Evolutionary conservation across 1,284 basidiomycete species (phyloP), one percentile per base, ranked within the genome.

Genomic region (Phellopilus nigrolimitatus): DNA sequence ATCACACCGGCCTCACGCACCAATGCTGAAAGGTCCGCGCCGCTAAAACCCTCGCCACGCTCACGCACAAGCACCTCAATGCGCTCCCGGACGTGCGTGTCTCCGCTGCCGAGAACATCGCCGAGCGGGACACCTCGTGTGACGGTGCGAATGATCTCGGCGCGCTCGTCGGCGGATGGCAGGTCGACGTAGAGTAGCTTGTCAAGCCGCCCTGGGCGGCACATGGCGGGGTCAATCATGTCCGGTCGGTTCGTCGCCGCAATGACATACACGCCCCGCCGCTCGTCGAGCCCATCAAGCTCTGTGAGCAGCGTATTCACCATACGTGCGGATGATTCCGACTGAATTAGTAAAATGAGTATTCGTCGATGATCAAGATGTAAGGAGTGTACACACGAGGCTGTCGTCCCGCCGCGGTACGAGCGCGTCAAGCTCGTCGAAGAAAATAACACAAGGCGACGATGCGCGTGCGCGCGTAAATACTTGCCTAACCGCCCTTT

Each of bases 191-290:
- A 99, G 24, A 99, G 78, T 5, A 98, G 78, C 68, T 97, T 98
- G 73, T 99, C 95, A 10, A 99, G 78, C 2, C 95, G 82, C 0
- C 95, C 95, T 0, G 95, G 95, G 13, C 95, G 87, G 51, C 94
- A 92, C 95, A 98, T 97, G 3, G 95, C 95, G 0, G 95, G 95
- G 64, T 98, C 95, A 57, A 98, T 94, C 84, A 98, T 97, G 71
- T 98, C 95, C 0, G 95, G 95, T n/a, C 95, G 77, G 69, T 99
- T 98, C 3, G 95, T 99, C 1, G 95, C 95, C 0, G 88, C 95
- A 58, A 98, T 94, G 22, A 98, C 94, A 64, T 95, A 97, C 48
- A 98, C 95, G 45, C 83, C 80, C 64, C 91, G 94, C 54, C 95
- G 82, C 0, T 85, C 75, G 59, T 97, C 92, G 28, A 98, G 83